Evolutionary conservation across 2,329 filamentous ascomycete genomes (phyloP), one percentile per base, ranked within the genome.

Genomic region (Fusarium torulosum): DNA sequence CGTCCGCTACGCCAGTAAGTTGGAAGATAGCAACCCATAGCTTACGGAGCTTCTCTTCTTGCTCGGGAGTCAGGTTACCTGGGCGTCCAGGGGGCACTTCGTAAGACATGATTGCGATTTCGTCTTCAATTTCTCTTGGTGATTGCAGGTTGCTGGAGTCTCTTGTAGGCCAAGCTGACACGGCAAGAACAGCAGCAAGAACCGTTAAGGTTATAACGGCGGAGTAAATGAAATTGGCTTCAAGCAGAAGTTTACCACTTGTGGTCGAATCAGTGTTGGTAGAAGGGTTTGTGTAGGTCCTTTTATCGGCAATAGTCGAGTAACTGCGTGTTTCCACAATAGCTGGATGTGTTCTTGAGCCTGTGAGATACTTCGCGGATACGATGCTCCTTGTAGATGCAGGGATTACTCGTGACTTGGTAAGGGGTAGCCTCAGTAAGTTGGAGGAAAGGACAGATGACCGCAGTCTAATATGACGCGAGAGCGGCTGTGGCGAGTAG

Each of bases 21-120:
- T 91, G 90, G 69, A 96, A 85, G 38, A 93, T 85, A 53, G 89
- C 83, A 15, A 85, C 80, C 96, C 96, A 99, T 70, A 98, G 86
- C 78, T 96, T 91, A 74, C 91, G 91, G 59, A 99, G 83, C 81
- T 96, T 97, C 67, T 87, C 86, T 74, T 97, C 93, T 80, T 99
- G 90, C 66, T 97, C 94, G 4, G 88, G 79, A n/a, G 94, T 97
- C 59, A 99, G 84, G 71, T 92, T 97, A 60, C 93, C 94, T 54
- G 93, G 87, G 63, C 94, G 89, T 53, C 96, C 96, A 37, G 90
- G 86, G 43, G 85, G 85, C 21, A 75, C 63, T 71, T 84, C 78
- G 23, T 74, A 44, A 41, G 82, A 72, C 83, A 85, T 84, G 31
- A 40, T 65, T 61, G 70, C 63, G 17, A 72, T 17, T 15, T 57